These are phyloP conservation scores for Stylosanthes scabra DNA, from an alignment of 331 rosid genomes.

Conservation along the genomic window DNA sequence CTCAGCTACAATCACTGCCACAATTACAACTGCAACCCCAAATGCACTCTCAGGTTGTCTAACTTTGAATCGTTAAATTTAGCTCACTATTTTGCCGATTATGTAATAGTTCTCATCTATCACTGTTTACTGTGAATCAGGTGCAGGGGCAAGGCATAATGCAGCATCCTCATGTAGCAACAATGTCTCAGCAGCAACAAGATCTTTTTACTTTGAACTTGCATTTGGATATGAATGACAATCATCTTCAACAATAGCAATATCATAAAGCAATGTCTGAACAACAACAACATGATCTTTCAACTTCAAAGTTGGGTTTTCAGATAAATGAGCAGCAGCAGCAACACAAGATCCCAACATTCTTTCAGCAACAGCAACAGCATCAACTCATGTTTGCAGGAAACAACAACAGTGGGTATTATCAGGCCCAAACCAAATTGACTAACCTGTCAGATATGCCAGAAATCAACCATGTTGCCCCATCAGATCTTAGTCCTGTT, in stretches of 20 bases:
- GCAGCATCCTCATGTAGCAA: constrained; percentile 30
- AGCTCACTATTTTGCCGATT: constrained; percentile 27
- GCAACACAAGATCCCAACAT: constrained; percentile 30
- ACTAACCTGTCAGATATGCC: constrained; percentile 40
- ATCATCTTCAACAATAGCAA: constrained; percentile 42
- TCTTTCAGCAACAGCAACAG: constrained; percentile 56
- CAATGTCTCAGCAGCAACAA: constrained; percentile 43
- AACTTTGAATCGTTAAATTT: neutral
- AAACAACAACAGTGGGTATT: constrained; percentile 27
- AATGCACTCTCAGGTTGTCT: constrained; percentile 52
- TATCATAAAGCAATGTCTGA: constrained; percentile 38
- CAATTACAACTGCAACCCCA: neutral
- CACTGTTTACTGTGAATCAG: constrained; percentile 28
- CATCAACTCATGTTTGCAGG: constrained; percentile 47
- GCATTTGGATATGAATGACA: constrained; percentile 42
- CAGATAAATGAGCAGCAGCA: constrained; percentile 51
- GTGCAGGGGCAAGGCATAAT: constrained; percentile 32
- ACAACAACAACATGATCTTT: constrained; percentile 40
- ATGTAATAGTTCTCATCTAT: constrained; percentile 32
- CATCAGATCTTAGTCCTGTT: constrained; percentile 44
- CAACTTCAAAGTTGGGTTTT: constrained; percentile 36
- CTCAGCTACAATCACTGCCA: neutral
- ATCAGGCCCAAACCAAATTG: constrained; percentile 42
- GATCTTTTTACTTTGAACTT: constrained; percentile 19
- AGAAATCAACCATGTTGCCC: constrained; percentile 47